These are phyloP conservation scores for Monascus purpureus DNA, from an alignment of 495 filamentous ascomycete genomes.

Conservation along the genomic window DNA sequence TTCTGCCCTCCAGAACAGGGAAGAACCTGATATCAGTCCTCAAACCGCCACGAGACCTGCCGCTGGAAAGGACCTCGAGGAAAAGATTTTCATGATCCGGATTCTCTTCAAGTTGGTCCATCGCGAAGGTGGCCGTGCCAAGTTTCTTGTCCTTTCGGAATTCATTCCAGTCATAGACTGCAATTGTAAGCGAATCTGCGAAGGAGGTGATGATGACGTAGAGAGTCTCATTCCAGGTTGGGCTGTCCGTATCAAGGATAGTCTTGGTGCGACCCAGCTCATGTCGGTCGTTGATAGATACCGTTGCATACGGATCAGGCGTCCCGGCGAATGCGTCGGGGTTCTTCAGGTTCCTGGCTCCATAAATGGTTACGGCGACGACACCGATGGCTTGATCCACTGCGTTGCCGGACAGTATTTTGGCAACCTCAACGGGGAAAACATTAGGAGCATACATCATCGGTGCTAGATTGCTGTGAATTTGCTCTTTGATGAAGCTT, in stretches of 20 bases:
- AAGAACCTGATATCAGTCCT: slow-evolving; percentile 85
- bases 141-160: slow-evolving; percentile 93
- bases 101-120: slow-evolving; percentile 64
- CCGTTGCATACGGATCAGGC: slow-evolving; percentile 76
- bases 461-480: slow-evolving; percentile 78
- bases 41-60: slow-evolving; percentile 66
- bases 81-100: slow-evolving; percentile 72
- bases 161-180: slow-evolving; percentile 87
- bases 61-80: slow-evolving; percentile 72
- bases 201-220: slow-evolving; percentile 87
- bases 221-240: slow-evolving; percentile 91
- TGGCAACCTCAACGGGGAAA: slow-evolving; percentile 96
- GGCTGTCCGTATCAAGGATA: slow-evolving; percentile 69
- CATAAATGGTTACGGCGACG: slow-evolving; percentile 78
- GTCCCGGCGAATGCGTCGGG: slow-evolving; percentile 86
- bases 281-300: slow-evolving; percentile 73
- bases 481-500: slow-evolving; percentile 86
- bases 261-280: slow-evolving; percentile 82
- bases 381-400: slow-evolving; percentile 95
- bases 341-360: slow-evolving; percentile 85
- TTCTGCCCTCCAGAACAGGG: slow-evolving; percentile 65
- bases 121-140: slow-evolving; percentile 65
- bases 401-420: slow-evolving; percentile 91
- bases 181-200: slow-evolving; percentile 69
- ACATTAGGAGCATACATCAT: slow-evolving; percentile 98